Evolutionary conservation across 305 asterid genomes (phyloP).

Genomic region (Ilex paraguariensis): DNA sequence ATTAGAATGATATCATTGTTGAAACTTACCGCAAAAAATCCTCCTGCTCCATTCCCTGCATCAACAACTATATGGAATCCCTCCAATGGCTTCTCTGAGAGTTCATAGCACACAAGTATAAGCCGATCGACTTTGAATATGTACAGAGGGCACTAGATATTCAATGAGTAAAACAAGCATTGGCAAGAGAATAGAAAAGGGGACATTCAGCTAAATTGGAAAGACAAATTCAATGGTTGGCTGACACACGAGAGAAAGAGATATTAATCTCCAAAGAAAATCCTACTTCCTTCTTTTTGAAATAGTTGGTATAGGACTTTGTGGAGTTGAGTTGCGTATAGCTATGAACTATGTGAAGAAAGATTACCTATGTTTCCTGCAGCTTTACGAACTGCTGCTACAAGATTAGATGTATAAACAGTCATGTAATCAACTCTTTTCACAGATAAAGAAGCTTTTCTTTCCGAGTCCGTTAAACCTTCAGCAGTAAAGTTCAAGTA

Average conservation of each 20-base stretch:
- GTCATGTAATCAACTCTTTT: slow-evolving; percentile 83
- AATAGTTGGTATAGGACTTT: too few species aligned
- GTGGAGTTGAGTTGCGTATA: too few species aligned
- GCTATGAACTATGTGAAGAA: too few species aligned
- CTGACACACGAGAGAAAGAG: too few species aligned
- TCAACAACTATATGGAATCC: slow-evolving; percentile 97
- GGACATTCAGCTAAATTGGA: not conserved
- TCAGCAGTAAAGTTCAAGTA: slow-evolving; percentile 57
- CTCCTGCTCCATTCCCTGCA: slow-evolving; percentile 99
- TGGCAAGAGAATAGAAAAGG: not conserved
- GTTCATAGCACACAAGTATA: slow-evolving; percentile 13
- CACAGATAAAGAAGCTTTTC: slow-evolving; percentile 43
- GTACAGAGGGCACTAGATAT: not conserved
- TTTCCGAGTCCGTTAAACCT: slow-evolving; percentile 38
- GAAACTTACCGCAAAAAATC: slow-evolving; percentile 88
- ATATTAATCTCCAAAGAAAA: too few species aligned
- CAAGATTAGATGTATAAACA: slow-evolving; percentile 84
- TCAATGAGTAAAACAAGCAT: not conserved
- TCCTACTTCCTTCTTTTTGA: too few species aligned
- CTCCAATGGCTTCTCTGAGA: slow-evolving; percentile 92
- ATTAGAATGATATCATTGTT: slow-evolving; percentile 4
- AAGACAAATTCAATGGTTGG: not conserved
- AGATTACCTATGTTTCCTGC: slow-evolving; percentile 65
- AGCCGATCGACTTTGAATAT: slow-evolving; percentile 14
- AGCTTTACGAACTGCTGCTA: slow-evolving; percentile 88